Evolutionary conservation across 129 eudicot genomes (phyloP), one percentile per base, ranked within the genome.

Genomic region (Logfia minima): DNA sequence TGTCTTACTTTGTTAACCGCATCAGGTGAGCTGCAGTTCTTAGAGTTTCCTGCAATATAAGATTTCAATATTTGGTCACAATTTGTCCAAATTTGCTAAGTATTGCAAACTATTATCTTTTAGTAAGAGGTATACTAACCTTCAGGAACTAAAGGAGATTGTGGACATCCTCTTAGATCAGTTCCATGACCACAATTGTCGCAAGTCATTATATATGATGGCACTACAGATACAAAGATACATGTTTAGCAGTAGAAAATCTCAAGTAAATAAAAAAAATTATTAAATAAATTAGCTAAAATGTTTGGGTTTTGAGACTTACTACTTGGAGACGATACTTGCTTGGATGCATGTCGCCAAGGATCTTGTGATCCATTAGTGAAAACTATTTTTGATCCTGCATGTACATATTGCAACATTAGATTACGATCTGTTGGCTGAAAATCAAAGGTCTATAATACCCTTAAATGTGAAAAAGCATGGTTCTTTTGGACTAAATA

Each of bases 361-460:
- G 99, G 99, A 84, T 94, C 99, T 87, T 94, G 99, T 79, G 99
- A 94, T 82, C 99, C 99, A 84, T 94, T 94, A 22, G 99, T 91
- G 84, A 94, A 94, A 52, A 91, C 86, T 75, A 94, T 89, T 71
- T 89, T 91, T 59, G 97, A 83, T 74, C 99, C 99, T 94, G 92
- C 72, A 73, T 69, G 84, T 64, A 28, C 78, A 84, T 62, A 75
- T 70, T 66, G 73, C 70, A 58, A 70, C 8, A 76, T 62, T 35
- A 72, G 52, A 63, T 48, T 45, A 28, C 34, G 16, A 61, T 66
- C 17, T 1, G 75, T 23, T 55, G 69, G 59, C 26, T 60, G 19
- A 63, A 70, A 70, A 60, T 69, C n/a, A 78, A 24, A 78, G 59
- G 70, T 18, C 70, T 31, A 78, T 28, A 70, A 37, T 69, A 26